phyloP scores from a whole-genome alignment of 1,284 basidiomycete genomes.

The Stereum hirsutum region DNA sequence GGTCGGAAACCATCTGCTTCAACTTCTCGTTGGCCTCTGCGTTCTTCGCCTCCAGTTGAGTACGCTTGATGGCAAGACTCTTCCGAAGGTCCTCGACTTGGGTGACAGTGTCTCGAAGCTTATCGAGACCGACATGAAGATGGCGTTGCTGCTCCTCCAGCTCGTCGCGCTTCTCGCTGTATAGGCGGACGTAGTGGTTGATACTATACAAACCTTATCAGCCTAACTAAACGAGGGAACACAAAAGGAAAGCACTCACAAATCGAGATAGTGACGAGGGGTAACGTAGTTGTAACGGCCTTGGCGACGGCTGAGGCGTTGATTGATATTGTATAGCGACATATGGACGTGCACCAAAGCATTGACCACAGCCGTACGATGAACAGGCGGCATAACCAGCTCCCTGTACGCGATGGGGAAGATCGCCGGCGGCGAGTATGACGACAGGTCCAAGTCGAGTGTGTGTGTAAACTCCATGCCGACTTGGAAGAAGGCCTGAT shows the following conservation, averaged over 20 bases:
- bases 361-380: slow-evolving; percentile 87
- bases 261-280: slow-evolving; percentile 96
- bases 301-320: slow-evolving; percentile 83
- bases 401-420: slow-evolving; percentile 89
- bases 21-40: slow-evolving; percentile 96
- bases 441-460: slow-evolving; percentile 80
- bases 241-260: slow-evolving; percentile 51
- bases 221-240: slow-evolving; percentile 13
- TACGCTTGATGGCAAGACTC: slow-evolving; percentile 90
- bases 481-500: slow-evolving; percentile 95
- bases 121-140: slow-evolving; percentile 96
- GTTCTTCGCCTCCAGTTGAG: slow-evolving; percentile 90
- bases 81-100: slow-evolving; percentile 95
- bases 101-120: slow-evolving; percentile 89
- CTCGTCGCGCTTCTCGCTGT: slow-evolving; percentile 97
- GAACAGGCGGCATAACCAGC: slow-evolving; percentile 71
- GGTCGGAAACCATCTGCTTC: slow-evolving; percentile 96
- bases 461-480: slow-evolving; percentile 91
- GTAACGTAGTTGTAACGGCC: slow-evolving; percentile 97
- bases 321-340: slow-evolving; percentile 85
- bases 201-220: slow-evolving; percentile 59
- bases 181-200: slow-evolving; percentile 95
- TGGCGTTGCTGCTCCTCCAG: slow-evolving; percentile 99
- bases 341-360: slow-evolving; percentile 91
- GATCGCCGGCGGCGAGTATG: slow-evolving; percentile 66